phyloP scores from a whole-genome alignment of 2,329 filamentous ascomycete genomes.

The Neofusicoccum umdonicola region DNA sequence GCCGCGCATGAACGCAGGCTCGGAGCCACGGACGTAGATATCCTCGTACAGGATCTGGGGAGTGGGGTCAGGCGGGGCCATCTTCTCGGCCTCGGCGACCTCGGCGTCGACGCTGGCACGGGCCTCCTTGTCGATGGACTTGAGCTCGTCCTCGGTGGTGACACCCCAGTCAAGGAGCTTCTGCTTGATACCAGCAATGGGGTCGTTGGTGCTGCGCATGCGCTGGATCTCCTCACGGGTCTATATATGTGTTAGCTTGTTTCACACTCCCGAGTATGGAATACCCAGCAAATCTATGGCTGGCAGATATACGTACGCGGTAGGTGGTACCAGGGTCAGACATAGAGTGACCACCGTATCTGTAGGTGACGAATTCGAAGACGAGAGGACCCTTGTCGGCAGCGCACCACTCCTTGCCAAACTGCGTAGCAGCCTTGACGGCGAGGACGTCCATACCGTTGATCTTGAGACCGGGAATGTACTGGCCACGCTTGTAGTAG shows the following conservation, averaged over 20 bases:
- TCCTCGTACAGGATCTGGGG: constrained; percentile 90
- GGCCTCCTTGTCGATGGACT: constrained; percentile 92
- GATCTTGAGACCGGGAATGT: constrained; percentile 98
- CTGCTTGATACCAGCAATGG: constrained; percentile 96
- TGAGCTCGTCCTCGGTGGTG: constrained; percentile 89
- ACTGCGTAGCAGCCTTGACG: constrained; percentile 92
- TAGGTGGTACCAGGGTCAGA: constrained; percentile 99
- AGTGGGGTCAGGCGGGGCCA: constrained; percentile 75
- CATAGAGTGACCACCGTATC: constrained; percentile 99
- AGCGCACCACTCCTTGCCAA: constrained; percentile 84
- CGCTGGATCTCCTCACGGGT: constrained; percentile 99
- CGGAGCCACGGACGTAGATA: constrained; percentile 85
- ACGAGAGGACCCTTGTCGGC: constrained; percentile 89
- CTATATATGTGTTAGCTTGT: constrained; percentile 29
- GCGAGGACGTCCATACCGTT: constrained; percentile 99
- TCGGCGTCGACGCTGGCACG: constrained; percentile 82
- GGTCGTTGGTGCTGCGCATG: constrained; percentile 98
- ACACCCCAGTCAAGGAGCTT: constrained; percentile 97
- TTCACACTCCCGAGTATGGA: too few relatives aligned
- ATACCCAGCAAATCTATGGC: too few relatives aligned
- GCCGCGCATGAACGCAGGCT: constrained; percentile 85
- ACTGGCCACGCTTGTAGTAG: constrained; percentile 99
- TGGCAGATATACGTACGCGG: constrained; percentile 50
- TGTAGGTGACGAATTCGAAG: constrained; percentile 98
- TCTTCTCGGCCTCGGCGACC: constrained; percentile 85